phyloP scores from a whole-genome alignment of 805 yeast species.

The Wickerhamiella alocasiicola region DNA sequence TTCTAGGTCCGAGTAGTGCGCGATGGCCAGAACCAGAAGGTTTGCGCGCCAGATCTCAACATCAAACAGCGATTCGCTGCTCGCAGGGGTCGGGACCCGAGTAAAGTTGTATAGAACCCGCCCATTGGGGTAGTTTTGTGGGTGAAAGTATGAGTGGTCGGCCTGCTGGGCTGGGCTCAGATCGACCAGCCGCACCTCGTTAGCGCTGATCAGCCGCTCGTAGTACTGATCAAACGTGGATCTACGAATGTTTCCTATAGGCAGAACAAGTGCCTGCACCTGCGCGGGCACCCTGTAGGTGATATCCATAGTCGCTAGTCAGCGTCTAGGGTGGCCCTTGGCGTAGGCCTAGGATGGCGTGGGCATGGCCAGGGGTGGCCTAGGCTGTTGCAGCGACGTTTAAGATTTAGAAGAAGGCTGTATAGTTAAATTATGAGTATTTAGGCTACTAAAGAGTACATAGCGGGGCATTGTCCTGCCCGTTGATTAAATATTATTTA shows the following conservation, averaged over 20 bases:
- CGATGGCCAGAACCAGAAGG: conserved; percentile 38
- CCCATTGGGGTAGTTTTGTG: conserved; percentile 77
- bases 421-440: too few species aligned
- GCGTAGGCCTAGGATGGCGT: too few species aligned
- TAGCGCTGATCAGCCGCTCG: conserved; percentile 34
- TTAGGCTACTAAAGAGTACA: too few species aligned
- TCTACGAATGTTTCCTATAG: conserved; percentile 40
- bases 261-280: conserved; percentile 55
- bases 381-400: too few species aligned
- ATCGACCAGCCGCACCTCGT: conserved; percentile 63
- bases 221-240: conserved; percentile 35
- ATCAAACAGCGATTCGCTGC: conserved; percentile 61
- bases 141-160: conserved; percentile 44
- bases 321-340: too few species aligned
- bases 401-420: too few species aligned
- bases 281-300: conserved; percentile 42
- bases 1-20: conserved; percentile 24
- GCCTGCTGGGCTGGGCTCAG: conserved; percentile 41
- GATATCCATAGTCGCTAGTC: not conserved
- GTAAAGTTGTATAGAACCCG: conserved; percentile 47
- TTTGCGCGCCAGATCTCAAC: conserved; percentile 82
- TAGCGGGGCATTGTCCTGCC: too few species aligned
- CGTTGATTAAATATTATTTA: too few species aligned
- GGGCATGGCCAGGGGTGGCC: too few species aligned
- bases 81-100: conserved; percentile 37